Conservation (phyloP, 768 basidiomycete genomes). For the Lyophyllum decastes region DNA sequence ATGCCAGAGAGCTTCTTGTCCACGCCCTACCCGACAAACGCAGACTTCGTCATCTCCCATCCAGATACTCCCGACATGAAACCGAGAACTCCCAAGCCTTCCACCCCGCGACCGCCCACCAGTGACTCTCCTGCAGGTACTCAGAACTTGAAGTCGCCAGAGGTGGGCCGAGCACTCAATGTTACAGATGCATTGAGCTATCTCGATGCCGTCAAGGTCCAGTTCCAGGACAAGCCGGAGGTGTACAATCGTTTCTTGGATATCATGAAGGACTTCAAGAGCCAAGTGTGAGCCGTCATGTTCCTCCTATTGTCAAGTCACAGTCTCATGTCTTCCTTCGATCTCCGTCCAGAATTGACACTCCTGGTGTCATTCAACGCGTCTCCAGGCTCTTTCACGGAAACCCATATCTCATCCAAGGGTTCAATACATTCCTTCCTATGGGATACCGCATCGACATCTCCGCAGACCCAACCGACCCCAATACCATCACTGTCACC, state of each 20-base stretch:
- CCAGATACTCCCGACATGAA: constrained; percentile 12
- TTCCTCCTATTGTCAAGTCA: background rate
- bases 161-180: constrained; percentile 70
- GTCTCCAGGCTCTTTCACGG: constrained; percentile 93
- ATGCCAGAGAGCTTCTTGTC: background rate
- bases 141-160: constrained; percentile 34
- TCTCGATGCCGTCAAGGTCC: constrained; percentile 90
- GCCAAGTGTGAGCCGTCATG: constrained; percentile 71
- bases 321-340: constrained; percentile 3
- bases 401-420: constrained; percentile 88
- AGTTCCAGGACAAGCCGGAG: constrained; percentile 87
- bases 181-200: constrained; percentile 93
- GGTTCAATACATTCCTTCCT: constrained; percentile 97
- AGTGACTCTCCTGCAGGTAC: constrained; percentile 25
- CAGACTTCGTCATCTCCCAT: background rate
- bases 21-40: background rate
- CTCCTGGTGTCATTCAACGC: constrained; percentile 94
- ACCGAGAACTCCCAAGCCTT: constrained; percentile 11
- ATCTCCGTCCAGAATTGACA: constrained; percentile 76
- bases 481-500: constrained; percentile 78
- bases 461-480: constrained; percentile 68
- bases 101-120: constrained; percentile 41
- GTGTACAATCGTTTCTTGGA: constrained; percentile 95
- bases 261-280: constrained; percentile 99
- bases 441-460: constrained; percentile 92